These are phyloP conservation scores for Rhododendron ferrugineum DNA, from an alignment of 148 eudicot genomes.

Conservation along the genomic window DNA sequence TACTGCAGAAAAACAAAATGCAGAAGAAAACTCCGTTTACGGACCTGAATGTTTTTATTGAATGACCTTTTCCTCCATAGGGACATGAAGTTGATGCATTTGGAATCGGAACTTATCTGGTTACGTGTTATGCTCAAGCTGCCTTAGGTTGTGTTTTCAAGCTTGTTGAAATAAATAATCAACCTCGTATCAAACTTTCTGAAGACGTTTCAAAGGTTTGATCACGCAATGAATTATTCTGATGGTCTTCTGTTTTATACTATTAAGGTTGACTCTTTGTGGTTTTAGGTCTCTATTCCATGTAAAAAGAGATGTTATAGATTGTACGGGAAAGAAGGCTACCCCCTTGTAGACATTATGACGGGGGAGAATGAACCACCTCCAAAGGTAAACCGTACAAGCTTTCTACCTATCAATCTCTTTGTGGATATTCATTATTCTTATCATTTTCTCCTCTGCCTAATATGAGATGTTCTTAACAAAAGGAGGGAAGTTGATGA, in stretches of 20 bases:
- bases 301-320: slow-evolving; percentile 88
- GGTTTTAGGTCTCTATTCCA: slow-evolving; percentile 80
- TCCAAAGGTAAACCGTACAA: slow-evolving; percentile 57
- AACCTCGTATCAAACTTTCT: slow-evolving; percentile 95
- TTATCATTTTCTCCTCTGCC: not conserved
- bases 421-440: not conserved
- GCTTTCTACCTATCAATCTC: not conserved
- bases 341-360: slow-evolving; percentile 84
- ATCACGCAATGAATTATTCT: slow-evolving; percentile 6
- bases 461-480: not conserved
- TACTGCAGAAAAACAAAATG: not conserved
- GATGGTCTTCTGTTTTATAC: not conserved
- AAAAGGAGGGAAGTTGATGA: not conserved
- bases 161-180: slow-evolving; percentile 92
- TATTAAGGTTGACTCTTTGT: slow-evolving; percentile 14
- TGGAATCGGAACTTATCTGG: slow-evolving; percentile 93
- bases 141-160: slow-evolving; percentile 97
- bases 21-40: not conserved
- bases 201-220: slow-evolving; percentile 96
- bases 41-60: not conserved
- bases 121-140: slow-evolving; percentile 98
- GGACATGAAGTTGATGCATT: slow-evolving; percentile 95
- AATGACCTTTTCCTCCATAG: slow-evolving; percentile 31
- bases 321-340: slow-evolving; percentile 92
- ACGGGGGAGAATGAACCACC: slow-evolving; percentile 88